phyloP scores from a whole-genome alignment of 225 moss, liverwort and hornwort genomes.

The Pseudisothecium myosuroides region DNA sequence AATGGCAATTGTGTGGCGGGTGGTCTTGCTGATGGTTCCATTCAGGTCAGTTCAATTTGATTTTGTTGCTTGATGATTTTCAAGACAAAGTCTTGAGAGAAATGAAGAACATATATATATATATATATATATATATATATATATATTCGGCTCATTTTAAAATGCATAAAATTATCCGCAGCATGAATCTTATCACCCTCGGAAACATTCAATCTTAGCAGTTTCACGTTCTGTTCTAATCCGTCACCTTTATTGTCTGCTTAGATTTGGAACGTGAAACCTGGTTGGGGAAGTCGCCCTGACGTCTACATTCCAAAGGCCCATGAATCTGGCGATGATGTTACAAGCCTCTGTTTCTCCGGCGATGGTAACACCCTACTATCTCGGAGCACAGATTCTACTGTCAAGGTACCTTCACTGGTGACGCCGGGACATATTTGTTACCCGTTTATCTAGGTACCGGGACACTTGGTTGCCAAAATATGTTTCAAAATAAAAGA shows the following conservation, averaged over 20 bases:
- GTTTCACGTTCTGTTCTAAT: neutral
- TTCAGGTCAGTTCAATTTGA: slow-evolving; percentile 54
- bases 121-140: too few species aligned
- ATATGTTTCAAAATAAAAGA: neutral
- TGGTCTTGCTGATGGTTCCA: slow-evolving; percentile 94
- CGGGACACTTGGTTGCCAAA: neutral
- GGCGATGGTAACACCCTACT: slow-evolving; percentile 84
- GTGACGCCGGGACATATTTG: neutral
- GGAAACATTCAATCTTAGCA: neutral
- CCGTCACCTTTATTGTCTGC: neutral
- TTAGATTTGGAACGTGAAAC: slow-evolving; percentile 93
- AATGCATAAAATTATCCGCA: neutral
- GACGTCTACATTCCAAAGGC: slow-evolving; percentile 83
- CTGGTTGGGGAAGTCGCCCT: slow-evolving; percentile 99
- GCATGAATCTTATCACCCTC: neutral
- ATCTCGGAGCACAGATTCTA: slow-evolving; percentile 91
- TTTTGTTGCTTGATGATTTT: neutral
- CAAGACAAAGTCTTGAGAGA: neutral
- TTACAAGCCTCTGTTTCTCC: slow-evolving; percentile 84
- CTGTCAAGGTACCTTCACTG: slow-evolving; percentile 57
- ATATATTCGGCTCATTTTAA: neutral
- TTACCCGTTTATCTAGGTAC: neutral
- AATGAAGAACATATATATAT: neutral
- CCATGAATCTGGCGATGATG: slow-evolving; percentile 94
- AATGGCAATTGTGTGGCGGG: slow-evolving; percentile 84